phyloP scores from a whole-genome alignment of 176 grass and related monocot genomes.

The Paspalum notatum region DNA sequence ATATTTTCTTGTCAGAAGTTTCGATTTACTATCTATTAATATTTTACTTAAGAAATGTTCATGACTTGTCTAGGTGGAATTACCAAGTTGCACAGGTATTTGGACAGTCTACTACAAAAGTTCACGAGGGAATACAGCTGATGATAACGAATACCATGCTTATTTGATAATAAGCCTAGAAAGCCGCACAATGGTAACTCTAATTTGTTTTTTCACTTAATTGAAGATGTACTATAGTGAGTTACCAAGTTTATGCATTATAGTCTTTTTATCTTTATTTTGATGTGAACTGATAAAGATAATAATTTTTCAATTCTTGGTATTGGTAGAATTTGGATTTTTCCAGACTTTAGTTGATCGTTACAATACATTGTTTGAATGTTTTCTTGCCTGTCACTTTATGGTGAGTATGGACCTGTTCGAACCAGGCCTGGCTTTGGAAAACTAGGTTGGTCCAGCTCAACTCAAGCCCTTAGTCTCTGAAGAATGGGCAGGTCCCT shows the following conservation, averaged over 20 bases:
- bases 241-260: constrained; percentile 2
- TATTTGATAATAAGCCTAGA: constrained; percentile 99
- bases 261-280: constrained; percentile 19
- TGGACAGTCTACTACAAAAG: constrained; percentile 99
- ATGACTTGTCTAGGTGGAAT: constrained; percentile 66
- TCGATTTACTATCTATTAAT: constrained; percentile 3
- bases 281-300: neutral
- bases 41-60: constrained; percentile 43
- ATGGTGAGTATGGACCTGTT: neutral
- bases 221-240: neutral
- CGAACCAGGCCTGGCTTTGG: neutral
- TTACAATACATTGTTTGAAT: neutral
- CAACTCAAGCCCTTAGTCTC: neutral
- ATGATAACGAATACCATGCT: constrained; percentile 96
- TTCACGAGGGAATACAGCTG: constrained; percentile 66
- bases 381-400: neutral
- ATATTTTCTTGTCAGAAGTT: neutral
- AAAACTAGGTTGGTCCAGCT: neutral
- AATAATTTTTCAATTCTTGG: neutral
- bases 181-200: constrained; percentile 82
- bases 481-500: neutral
- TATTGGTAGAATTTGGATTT: constrained; percentile 13
- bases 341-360: neutral
- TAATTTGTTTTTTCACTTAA: constrained; percentile 15
- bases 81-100: constrained; percentile 95